Base-by-base conservation (phyloP, 257 asterid species). In the Petunia axillaris region DNA sequence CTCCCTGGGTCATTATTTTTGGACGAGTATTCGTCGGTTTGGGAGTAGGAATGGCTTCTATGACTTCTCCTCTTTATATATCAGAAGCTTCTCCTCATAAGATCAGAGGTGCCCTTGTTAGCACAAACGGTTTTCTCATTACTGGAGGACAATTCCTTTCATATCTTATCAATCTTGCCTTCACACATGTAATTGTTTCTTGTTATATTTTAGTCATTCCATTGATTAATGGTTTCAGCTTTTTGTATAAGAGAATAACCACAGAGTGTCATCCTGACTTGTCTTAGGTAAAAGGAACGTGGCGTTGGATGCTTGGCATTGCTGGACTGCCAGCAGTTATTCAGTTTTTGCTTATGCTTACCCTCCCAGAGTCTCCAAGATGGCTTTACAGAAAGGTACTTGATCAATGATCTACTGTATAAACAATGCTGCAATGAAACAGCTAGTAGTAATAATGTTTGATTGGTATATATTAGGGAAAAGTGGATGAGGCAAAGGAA, bases 231-330 rank as follows among this genome's bases (percentile, higher is more conserved):
- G 25, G 25, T 25, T 25, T 25, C 25, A 25, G 25, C 25, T 39
- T 44, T 4, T 16, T 57, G 36, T 60, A 13, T 25, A 25, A 25
- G 0, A 25, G 25, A 43, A 11, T 52, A 44, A 36, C 46, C 15
- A 0, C 4, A 41, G 58, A 8, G 10, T n/a, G 40, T 50, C 52
- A 40, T 76, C 40, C 37, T 1, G 14, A 35, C 36, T 44, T 40
- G 73, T 55, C 16, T 8, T 82, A 86, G 89, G 81, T 75, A 10
- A 52, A 66, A 2, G 87, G 87, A 81, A 86, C 85, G n/a, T 86
- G 89, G 89, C 87, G 89, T 66, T 86, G 89, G 89, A 86, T 86
- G 89, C 87, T 86, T 76, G 89, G 89, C 15, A 74, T 84, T 16
- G 87, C 89, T 54, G 85, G 84, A 50, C 16, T 79, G 68, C 89